These are phyloP conservation scores for Onygenales sp. DNA, from an alignment of 2,329 filamentous ascomycete genomes.

Conservation along the genomic window DNA sequence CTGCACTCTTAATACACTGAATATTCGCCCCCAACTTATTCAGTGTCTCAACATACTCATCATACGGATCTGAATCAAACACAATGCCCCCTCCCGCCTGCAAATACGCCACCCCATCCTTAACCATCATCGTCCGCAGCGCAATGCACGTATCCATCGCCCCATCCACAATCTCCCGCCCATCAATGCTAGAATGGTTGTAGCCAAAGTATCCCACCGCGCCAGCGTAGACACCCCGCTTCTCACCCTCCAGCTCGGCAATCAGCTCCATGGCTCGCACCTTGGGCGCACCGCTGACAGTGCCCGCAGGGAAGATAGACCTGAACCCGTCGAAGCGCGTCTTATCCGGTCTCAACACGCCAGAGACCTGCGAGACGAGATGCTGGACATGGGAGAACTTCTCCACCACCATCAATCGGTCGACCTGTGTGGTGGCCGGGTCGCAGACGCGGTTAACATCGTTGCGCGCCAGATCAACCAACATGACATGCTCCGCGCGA, in stretches of 20 bases:
- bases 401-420: conserved; percentile 88
- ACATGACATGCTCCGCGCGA: conserved; percentile 91
- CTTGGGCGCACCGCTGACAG: conserved; percentile 90
- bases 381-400: conserved; percentile 97
- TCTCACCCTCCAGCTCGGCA: conserved; percentile 85
- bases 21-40: conserved; percentile 93
- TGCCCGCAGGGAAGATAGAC: conserved; percentile 93
- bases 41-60: conserved; percentile 93
- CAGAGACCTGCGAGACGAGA: conserved; percentile 89
- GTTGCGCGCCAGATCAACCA: conserved; percentile 91
- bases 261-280: conserved; percentile 96
- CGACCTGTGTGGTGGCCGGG: conserved; percentile 78
- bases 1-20: conserved; percentile 75
- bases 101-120: conserved; percentile 83
- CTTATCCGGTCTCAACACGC: conserved; percentile 71
- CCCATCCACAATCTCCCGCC: conserved; percentile 56
- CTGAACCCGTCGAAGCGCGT: conserved; percentile 93
- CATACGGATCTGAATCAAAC: conserved; percentile 80
- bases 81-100: conserved; percentile 84
- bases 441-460: conserved; percentile 95
- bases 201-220: conserved; percentile 97
- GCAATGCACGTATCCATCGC: conserved; percentile 85
- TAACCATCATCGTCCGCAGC: conserved; percentile 86
- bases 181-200: conserved; percentile 56
- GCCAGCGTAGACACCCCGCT: conserved; percentile 88